These are phyloP conservation scores for Mucor irregularis DNA, from an alignment of 371 early-diverging fungal genomes.

Conservation along the genomic window DNA sequence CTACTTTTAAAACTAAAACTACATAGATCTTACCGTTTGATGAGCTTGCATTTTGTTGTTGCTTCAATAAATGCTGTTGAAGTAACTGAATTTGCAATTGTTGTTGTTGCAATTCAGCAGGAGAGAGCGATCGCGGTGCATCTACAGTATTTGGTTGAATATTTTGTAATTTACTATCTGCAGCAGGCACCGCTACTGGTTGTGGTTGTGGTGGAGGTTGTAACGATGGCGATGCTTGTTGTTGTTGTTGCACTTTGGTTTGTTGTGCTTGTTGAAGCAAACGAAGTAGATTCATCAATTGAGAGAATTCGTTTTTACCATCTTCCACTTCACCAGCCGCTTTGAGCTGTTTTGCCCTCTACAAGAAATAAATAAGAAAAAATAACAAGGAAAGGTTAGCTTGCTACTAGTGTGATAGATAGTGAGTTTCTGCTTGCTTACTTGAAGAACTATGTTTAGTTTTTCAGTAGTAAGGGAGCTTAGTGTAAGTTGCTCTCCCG, in stretches of 20 bases:
- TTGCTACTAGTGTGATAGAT: no score
- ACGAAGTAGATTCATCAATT: slow-evolving; percentile 64
- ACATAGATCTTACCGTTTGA: no score
- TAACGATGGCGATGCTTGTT: slow-evolving; percentile 61
- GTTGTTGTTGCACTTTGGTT: slow-evolving; percentile 23
- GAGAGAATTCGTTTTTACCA: slow-evolving; percentile 67
- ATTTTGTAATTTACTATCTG: no score
- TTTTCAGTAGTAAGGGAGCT: slow-evolving; percentile 40
- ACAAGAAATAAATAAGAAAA: neutral
- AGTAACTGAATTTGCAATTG: slow-evolving; percentile 34
- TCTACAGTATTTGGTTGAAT: neutral
- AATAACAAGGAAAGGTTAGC: no score
- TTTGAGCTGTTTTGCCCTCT: slow-evolving; percentile 49
- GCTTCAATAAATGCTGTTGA: slow-evolving; percentile 33
- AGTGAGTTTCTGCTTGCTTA: no score
- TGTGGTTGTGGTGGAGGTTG: slow-evolving; percentile 25
- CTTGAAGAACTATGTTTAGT: slow-evolving; percentile 36
- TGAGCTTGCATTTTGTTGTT: no score
- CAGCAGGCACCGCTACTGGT: slow-evolving; percentile 23
- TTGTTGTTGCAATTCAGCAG: slow-evolving; percentile 55
- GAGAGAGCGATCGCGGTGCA: slow-evolving; percentile 18
- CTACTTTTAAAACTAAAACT: no score
- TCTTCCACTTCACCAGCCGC: slow-evolving; percentile 71
- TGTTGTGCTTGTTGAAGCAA: slow-evolving; percentile 48
- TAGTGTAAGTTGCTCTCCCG: slow-evolving; percentile 22